Evolutionary conservation across 2,329 filamentous ascomycete species (phyloP), one percentile per base, ranked within the genome.

Genomic region (Trichoderma semiorbis): DNA sequence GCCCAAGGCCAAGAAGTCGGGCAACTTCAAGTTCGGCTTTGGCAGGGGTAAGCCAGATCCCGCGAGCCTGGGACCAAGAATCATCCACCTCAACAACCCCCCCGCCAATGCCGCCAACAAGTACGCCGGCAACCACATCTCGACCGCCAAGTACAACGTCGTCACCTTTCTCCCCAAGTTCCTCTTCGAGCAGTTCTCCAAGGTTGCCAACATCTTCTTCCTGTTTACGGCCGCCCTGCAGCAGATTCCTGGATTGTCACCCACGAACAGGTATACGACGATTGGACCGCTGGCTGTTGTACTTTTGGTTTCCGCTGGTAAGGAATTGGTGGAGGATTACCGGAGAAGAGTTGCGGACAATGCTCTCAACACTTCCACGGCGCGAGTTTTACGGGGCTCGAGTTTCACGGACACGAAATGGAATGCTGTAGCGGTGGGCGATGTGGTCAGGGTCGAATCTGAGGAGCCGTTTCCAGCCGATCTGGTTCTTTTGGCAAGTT

Each of bases 191-290:
- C 96, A 99, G 81, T 99, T 99, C 84, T 98, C 95, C 73, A 99
- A 98, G 85, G 97, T 98, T 82, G 96, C 96, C 85, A 99, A 99
- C 83, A 83, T 99, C 79, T 99, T 99, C 86, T 99, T 99, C 92
- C 89, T 99, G 80, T 98, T 99, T 82, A 99, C 96, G 47, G 95
- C 96, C 18, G 91, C 90, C 53, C 85, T 99, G 60, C 96, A 99
- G 84, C 96, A 99, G 81, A 97, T 99, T 73, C 96, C 96, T 26
- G 91, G 92, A 75, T 91, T 99, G 73, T 97, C 95, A 39, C 96
- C 97, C 8, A 99, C 96, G 11, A 98, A 98, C 83, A 89, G 87
- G 81, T 99, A 95, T 80, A 99, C 96, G 7, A 99, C 97, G 47
- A 98, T 99, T 79, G 95, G 93, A 7, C 96, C 96, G n/a, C 87